phyloP scores from a whole-genome alignment of 441 rosid genomes.

The Syzygium syzygioides region DNA sequence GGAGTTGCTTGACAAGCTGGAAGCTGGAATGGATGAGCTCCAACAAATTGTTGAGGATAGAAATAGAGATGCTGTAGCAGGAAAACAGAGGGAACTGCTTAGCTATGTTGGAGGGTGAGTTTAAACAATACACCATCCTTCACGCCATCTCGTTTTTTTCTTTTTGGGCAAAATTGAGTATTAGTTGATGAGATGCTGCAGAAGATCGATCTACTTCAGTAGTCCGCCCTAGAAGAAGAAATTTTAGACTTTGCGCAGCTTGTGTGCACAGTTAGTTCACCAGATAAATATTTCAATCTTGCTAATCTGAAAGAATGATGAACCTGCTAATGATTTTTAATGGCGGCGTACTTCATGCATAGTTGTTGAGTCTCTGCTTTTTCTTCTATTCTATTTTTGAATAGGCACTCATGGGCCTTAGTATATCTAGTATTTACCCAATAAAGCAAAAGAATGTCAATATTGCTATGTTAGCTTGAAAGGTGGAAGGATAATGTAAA shows the following conservation, averaged over 20 bases:
- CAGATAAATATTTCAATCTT: neutral
- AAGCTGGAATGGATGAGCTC: slow-evolving; percentile 82
- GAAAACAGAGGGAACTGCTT: slow-evolving; percentile 90
- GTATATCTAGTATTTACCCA: neutral
- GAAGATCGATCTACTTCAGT: neutral
- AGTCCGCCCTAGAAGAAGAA: neutral
- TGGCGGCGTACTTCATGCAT: neutral
- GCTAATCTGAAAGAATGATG: neutral
- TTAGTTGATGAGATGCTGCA: neutral
- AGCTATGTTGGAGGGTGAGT: slow-evolving; percentile 83
- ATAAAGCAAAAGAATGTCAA: neutral
- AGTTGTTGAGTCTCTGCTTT: neutral
- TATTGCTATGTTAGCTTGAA: neutral
- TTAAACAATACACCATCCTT: slow-evolving; percentile 6
- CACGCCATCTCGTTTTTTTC: neutral
- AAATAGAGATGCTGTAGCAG: slow-evolving; percentile 84
- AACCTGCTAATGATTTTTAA: neutral
- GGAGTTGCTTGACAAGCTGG: slow-evolving; percentile 74
- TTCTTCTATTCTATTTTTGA: neutral
- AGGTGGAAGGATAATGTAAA: neutral
- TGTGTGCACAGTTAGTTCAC: neutral
- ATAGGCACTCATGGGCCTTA: neutral
- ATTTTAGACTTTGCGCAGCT: neutral
- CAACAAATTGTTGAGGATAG: slow-evolving; percentile 77
- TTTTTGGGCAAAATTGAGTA: neutral